Evolutionary conservation across 495 filamentous ascomycete species (phyloP).

Genomic region (Daldinia bambusicola): DNA sequence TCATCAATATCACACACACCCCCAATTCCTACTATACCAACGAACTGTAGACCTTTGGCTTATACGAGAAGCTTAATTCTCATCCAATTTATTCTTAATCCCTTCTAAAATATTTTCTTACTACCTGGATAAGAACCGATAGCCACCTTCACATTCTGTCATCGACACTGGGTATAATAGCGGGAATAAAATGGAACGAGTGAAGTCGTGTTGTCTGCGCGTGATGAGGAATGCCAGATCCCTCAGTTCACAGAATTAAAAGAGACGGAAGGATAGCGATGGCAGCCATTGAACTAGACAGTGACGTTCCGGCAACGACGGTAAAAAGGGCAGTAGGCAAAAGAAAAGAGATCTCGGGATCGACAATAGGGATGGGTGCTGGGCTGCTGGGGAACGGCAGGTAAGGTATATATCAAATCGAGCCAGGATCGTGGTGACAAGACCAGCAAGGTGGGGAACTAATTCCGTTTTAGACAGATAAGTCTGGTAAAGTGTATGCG

Average conservation of each 20-base stretch:
- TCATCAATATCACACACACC: slow-evolving; percentile 19
- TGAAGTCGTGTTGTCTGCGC: slow-evolving; percentile 21
- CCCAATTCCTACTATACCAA: slow-evolving; percentile 24
- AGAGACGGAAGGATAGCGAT: slow-evolving; percentile 42
- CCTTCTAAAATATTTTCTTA: slow-evolving; percentile 3
- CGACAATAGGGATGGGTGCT: slow-evolving; percentile 38
- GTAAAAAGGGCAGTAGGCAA: slow-evolving; percentile 10
- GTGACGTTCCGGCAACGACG: slow-evolving; percentile 30
- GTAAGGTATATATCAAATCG: slow-evolving; percentile 31
- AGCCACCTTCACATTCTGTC: slow-evolving; percentile 13
- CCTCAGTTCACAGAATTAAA: slow-evolving; percentile 52
- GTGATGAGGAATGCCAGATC: slow-evolving; percentile 59
- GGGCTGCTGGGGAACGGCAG: slow-evolving; percentile 31
- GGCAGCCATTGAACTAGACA: slow-evolving; percentile 47
- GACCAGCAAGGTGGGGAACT: slow-evolving; percentile 33
- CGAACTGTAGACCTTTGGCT: slow-evolving; percentile 8
- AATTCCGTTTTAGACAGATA: slow-evolving; percentile 41
- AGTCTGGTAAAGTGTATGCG: not conserved
- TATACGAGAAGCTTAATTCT: slow-evolving; percentile 10
- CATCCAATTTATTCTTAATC: slow-evolving; percentile 8
- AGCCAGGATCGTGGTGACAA: slow-evolving; percentile 32
- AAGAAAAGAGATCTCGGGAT: slow-evolving; percentile 30
- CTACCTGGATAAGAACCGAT: slow-evolving; percentile 29
- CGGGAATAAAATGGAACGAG: slow-evolving; percentile 35
- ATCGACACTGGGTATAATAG: slow-evolving; percentile 11